A percentile compares a stretch with the other conserved stretches of the same genome.
These are phyloP conservation scores for Neurospora sp. DNA, from an alignment of 495 filamentous ascomycete genomes.

Conservation along the genomic window DNA sequence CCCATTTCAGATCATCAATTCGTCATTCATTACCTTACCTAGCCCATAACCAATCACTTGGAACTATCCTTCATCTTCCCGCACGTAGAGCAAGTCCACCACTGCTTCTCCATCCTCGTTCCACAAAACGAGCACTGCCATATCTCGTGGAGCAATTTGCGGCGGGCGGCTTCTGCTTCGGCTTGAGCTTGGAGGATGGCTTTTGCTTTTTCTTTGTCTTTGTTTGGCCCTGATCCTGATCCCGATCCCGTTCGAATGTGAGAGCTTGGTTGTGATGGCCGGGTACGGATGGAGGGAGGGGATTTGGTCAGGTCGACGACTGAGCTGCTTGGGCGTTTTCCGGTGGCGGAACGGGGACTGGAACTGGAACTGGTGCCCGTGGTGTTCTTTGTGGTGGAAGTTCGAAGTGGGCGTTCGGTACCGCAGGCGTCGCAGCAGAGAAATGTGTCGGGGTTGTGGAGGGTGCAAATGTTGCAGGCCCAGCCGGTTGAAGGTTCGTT, in stretches of 20 bases:
- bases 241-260: not conserved
- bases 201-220: not conserved
- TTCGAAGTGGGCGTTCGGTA: slow-evolving; percentile 43
- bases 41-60: slow-evolving; percentile 17
- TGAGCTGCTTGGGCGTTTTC: slow-evolving; percentile 8
- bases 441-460: slow-evolving; percentile 63
- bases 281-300: not conserved
- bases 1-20: not conserved
- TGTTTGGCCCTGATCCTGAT: not conserved
- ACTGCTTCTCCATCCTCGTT: slow-evolving; percentile 55
- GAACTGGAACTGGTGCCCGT: not conserved
- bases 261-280: not conserved
- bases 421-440: slow-evolving; percentile 74
- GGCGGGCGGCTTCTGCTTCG: slow-evolving; percentile 11
- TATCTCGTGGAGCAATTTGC: not conserved
- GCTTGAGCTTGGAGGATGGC: slow-evolving; percentile 5
- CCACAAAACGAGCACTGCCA: slow-evolving; percentile 66
- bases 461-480: slow-evolving; percentile 71
- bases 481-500: slow-evolving; percentile 32
- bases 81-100: slow-evolving; percentile 70
- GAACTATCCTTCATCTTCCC: slow-evolving; percentile 57
- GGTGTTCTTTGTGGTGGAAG: not conserved
- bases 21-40: no score
- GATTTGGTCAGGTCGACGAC: slow-evolving; percentile 22
- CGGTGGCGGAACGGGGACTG: slow-evolving; percentile 1